Evolutionary conservation across 768 basidiomycete species (phyloP), one percentile per base, ranked within the genome.

Genomic region (Mycena amicta): DNA sequence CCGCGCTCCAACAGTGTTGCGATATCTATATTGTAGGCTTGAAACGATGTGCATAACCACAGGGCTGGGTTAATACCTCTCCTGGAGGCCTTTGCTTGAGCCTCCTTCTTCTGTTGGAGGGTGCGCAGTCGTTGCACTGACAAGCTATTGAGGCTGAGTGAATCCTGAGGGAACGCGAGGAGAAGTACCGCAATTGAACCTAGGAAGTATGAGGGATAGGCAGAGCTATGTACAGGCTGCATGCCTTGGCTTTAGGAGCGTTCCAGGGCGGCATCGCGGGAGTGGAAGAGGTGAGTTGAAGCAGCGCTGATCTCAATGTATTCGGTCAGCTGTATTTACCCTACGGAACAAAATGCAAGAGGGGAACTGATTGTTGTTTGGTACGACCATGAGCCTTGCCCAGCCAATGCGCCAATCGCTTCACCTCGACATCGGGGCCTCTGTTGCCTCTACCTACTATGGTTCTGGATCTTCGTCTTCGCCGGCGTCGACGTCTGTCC

Each of bases 71-170:
- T 25, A 8, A 11, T 47, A 64, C 62, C 93, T 41, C 92, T 80
- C 20, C 94, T 80, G 31, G 89, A 74, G 62, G 76, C 73, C 65
- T 84, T 84, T 1, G 82, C 83, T 61, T 97, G 85, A 0, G 95
- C 93, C 64, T 88, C 86, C 74, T 90, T 95, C 84, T 98, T 98
- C 76, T 95, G 91, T 65, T 95, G 90, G 11, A 94, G 76, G 20
- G 88, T 95, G 55, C 92, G 83, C 59, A 94, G 77, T 18, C 92
- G 85, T 71, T 95, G 92, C 22, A 94, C 89, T 1, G 92, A 90
- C 30, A 95, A 80, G 57, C 92, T 94, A 45, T 45, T 45, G 43
- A 45, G 43, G 43, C 6, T 15, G 22, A n/a, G 43, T 45, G 43
- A 45, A 45, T n/a, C 13, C 6, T n/a, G 5, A 16, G 20, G 61